These are phyloP conservation scores for Stenocarpella maydis DNA, from an alignment of 2,329 filamentous ascomycete species.

Conservation along the genomic window DNA sequence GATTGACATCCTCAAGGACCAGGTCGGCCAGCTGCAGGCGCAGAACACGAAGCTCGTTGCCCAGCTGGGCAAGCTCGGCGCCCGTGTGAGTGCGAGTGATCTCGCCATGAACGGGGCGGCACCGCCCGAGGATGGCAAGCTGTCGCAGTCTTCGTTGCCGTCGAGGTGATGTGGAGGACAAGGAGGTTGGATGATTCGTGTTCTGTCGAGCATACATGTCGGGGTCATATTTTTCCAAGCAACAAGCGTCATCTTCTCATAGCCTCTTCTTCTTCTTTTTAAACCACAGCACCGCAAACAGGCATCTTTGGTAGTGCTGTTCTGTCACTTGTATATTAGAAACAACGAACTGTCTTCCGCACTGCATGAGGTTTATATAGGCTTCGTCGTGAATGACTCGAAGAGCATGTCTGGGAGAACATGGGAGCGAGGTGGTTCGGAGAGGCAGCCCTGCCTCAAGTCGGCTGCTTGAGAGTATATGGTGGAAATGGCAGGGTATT, in stretches of 20 bases:
- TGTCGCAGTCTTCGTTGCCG: slow-evolving; percentile 11
- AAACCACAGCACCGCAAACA: background rate
- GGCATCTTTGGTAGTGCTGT: background rate
- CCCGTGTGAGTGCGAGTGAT: slow-evolving; percentile 1
- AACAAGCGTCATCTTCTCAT: slow-evolving; percentile 18
- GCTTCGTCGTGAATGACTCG: background rate
- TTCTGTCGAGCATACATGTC: background rate
- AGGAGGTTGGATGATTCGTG: background rate
- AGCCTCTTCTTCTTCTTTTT: slow-evolving; percentile 1
- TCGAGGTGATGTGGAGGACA: slow-evolving; percentile 1
- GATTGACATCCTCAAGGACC: slow-evolving; percentile 61
- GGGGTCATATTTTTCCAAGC: background rate
- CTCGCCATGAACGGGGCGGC: background rate
- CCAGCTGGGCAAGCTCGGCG: slow-evolving; percentile 56
- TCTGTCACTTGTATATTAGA: slow-evolving; percentile 18
- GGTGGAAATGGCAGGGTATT: too few relatives aligned
- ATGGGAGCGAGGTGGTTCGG: background rate
- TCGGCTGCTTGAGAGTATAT: too few relatives aligned
- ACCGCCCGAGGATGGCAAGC: slow-evolving; percentile 3
- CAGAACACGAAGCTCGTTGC: slow-evolving; percentile 68
- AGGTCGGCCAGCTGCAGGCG: slow-evolving; percentile 65
- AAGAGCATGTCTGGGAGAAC: background rate
- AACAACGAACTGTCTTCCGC: background rate
- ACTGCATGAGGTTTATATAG: background rate
- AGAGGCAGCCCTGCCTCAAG: background rate